These are phyloP conservation scores for Melampsora larici-populina DNA, from an alignment of 1,284 basidiomycete species.

Conservation along the genomic window DNA sequence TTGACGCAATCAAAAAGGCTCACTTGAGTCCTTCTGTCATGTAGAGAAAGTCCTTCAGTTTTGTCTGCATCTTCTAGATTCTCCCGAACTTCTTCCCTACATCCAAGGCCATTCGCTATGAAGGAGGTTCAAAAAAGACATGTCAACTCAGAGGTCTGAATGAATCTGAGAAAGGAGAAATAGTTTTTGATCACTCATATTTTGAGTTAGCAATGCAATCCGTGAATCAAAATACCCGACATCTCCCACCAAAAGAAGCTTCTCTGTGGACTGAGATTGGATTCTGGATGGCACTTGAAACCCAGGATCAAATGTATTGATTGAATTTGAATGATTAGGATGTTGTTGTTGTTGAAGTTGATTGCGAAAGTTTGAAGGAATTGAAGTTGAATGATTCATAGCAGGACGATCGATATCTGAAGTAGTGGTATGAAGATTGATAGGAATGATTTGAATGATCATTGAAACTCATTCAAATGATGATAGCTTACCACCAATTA, in stretches of 20 bases:
- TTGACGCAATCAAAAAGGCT: not conserved
- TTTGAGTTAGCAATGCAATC: constrained; percentile 95
- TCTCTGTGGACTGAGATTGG: constrained; percentile 57
- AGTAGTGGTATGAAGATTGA: too few species aligned
- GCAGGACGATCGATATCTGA: too few species aligned
- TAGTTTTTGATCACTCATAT: constrained; percentile 61
- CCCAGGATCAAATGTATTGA: too few species aligned
- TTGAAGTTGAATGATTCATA: too few species aligned
- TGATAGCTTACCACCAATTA: too few species aligned
- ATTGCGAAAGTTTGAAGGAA: too few species aligned
- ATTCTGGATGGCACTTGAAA: too few species aligned
- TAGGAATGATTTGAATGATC: too few species aligned
- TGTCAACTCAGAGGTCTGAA: not conserved
- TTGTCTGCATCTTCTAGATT: constrained; percentile 92
- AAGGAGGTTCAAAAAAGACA: not conserved
- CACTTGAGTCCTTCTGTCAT: constrained; percentile 75
- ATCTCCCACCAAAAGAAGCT: constrained; percentile 96
- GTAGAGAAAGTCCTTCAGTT: constrained; percentile 80
- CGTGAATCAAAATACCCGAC: constrained; percentile 96
- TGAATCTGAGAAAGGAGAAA: too few species aligned
- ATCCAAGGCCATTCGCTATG: constrained; percentile 61
- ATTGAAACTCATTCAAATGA: too few species aligned
- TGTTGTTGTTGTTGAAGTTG: too few species aligned
- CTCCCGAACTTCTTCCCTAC: constrained; percentile 84
- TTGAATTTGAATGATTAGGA: too few species aligned